phyloP scores from a whole-genome alignment of 2,329 filamentous ascomycete genomes.

The Monilinia fructigena region DNA sequence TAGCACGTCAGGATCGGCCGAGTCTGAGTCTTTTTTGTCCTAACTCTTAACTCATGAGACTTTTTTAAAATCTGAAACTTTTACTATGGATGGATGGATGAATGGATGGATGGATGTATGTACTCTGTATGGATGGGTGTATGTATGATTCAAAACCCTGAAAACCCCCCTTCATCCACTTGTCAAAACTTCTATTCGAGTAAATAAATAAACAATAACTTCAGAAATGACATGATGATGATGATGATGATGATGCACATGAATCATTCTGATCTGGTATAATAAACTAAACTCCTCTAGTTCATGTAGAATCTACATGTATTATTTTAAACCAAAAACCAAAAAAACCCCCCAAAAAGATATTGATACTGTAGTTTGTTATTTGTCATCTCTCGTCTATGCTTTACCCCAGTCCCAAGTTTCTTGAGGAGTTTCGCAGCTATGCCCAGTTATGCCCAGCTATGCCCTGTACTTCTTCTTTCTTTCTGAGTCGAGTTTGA shows the following conservation, averaged over 20 bases:
- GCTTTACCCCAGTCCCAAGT: constrained; percentile 13
- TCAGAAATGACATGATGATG: background rate
- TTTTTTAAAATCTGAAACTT: background rate
- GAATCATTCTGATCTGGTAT: constrained; percentile 17
- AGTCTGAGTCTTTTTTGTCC: background rate
- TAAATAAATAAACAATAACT: background rate
- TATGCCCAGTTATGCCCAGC: background rate
- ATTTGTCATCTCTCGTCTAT: constrained; percentile 1
- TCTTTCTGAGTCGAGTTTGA: background rate
- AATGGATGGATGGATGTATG: too few species aligned
- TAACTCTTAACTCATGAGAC: too few species aligned
- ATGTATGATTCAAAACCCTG: constrained; percentile 10
- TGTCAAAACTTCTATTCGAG: constrained; percentile 21
- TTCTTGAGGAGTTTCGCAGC: constrained; percentile 15
- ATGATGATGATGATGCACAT: background rate
- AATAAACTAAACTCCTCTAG: background rate
- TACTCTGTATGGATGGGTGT: too few species aligned
- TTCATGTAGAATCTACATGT: constrained; percentile 4
- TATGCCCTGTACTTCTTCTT: background rate
- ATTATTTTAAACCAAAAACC: too few species aligned
- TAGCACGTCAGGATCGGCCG: constrained; percentile 13
- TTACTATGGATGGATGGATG: too few species aligned
- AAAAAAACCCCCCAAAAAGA: too few species aligned
- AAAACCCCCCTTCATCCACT: constrained; percentile 18
- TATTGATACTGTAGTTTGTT: background rate